Evolutionary conservation across 192 early-diverging fungal genomes (phyloP).

Genomic region (Coemansia sp.): DNA sequence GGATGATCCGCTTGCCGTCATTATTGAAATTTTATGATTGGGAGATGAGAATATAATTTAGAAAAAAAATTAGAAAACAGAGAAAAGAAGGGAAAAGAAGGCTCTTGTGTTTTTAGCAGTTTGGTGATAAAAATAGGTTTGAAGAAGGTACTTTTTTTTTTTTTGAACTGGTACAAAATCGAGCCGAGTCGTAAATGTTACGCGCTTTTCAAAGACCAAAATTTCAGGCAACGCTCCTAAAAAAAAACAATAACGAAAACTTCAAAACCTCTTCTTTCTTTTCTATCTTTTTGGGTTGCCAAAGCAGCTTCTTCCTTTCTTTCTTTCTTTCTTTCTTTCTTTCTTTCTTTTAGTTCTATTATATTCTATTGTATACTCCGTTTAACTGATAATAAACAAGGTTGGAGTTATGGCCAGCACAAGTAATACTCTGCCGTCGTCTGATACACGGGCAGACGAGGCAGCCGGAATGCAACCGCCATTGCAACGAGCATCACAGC

Average conservation of each 20-base stretch:
- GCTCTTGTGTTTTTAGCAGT: too few relatives aligned
- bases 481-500: constrained; percentile 27
- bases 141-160: too few relatives aligned
- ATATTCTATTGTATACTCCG: neutral
- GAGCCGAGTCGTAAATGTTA: too few relatives aligned
- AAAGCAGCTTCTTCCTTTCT: neutral
- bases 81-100: neutral
- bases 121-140: too few relatives aligned
- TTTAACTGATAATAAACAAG: neutral
- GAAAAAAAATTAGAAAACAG: constrained; percentile 6
- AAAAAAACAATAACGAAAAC: neutral
- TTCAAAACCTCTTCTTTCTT: neutral
- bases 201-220: too few relatives aligned
- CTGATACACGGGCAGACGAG: constrained; percentile 1
- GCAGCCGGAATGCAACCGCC: constrained; percentile 8
- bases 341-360: neutral
- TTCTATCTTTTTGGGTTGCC: too few relatives aligned
- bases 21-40: too few relatives aligned
- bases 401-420: neutral
- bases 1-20: neutral
- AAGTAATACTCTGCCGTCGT: neutral
- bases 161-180: neutral
- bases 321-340: neutral
- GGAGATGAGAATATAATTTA: neutral
- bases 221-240: too few relatives aligned